Evolutionary conservation across 1,284 basidiomycete species (phyloP), one percentile per base, ranked within the genome.

Genomic region (Ceratobasidium sp.): DNA sequence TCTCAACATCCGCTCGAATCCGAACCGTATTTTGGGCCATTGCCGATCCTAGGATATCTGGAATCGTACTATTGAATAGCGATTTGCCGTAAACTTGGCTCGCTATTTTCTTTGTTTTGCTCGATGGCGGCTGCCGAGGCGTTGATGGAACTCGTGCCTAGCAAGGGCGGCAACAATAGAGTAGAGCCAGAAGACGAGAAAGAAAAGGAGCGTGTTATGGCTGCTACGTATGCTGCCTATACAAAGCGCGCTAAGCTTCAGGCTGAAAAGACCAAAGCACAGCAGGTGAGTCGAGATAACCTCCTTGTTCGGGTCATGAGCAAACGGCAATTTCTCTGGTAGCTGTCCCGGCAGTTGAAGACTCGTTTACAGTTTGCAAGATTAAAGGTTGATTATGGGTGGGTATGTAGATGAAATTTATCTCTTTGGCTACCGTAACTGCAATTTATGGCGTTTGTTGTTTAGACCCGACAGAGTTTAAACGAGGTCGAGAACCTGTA

Each of bases 401-500:
- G 91, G 91, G 91, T 92, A 78, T 59, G 88, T 82, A 18, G 18
- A 72, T 6, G 36, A 28, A 32, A 55, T 39, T 39, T 41, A 48
- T 45, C 36, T 58, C 71, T 23, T 72, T 50, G n/a, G 52, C 50
- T 18, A 21, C 32, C 2, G 30, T 6, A 26, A 16, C 14, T 53
- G n/a, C 36, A 21, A 36, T 18, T 75, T 79, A 30, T n/a, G 76
- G 55, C 52, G 70, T 72, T 71, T 60, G 48, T 52, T 61, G 50
- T 21, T 72, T 28, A 55, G 72, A 67, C 71, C 26, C 72, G 74
- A 28, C 90, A 92, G 79, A 89, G 85, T 57, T 80, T 92, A 48
- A 90, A 89, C 77, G 90, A 92, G 79, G 90, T 92, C 10, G 90
- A 92, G 78, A 92, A 92, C 76, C 82, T 92, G 12, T 92, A 91